phyloP scores from a whole-genome alignment of 2,329 filamentous ascomycete species.

The Macrophomina tecta region DNA sequence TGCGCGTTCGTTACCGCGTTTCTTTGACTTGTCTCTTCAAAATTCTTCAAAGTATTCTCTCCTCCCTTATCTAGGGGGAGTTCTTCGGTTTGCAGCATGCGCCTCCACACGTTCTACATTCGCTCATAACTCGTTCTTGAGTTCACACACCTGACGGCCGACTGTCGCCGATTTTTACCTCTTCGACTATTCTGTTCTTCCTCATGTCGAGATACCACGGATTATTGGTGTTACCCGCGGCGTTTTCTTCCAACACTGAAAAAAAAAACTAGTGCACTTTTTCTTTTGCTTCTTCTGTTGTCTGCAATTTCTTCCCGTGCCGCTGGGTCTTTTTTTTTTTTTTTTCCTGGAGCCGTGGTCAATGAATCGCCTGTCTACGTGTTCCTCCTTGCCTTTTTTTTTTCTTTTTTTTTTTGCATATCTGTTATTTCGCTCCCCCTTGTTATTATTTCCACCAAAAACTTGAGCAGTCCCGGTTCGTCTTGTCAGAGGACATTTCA shows the following conservation, averaged over 20 bases:
- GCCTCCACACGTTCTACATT: not conserved
- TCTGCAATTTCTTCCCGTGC: not conserved
- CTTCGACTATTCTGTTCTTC: constrained; percentile 7
- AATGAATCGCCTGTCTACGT: too few relatives aligned
- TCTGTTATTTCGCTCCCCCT: too few relatives aligned
- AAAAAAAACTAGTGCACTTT: not conserved
- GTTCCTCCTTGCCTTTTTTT: not conserved
- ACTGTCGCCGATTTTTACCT: not conserved
- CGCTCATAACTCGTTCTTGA: not conserved
- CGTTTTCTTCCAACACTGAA: not conserved
- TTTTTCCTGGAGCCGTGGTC: constrained; percentile 1
- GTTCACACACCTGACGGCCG: not conserved
- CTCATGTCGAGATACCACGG: constrained; percentile 29
- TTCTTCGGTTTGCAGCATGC: not conserved
- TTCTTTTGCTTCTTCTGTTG: not conserved
- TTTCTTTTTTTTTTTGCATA: not conserved
- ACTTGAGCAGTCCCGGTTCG: not conserved
- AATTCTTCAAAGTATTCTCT: not conserved
- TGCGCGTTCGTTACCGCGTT: constrained; percentile 8
- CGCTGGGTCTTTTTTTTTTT: not conserved
- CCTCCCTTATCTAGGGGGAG: not conserved
- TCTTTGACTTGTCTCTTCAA: not conserved
- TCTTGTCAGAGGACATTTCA: not conserved
- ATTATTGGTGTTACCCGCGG: constrained; percentile 16
- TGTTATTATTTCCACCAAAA: too few relatives aligned